phyloP scores from a whole-genome alignment of 768 basidiomycete species.

The Calvatia gigantea region DNA sequence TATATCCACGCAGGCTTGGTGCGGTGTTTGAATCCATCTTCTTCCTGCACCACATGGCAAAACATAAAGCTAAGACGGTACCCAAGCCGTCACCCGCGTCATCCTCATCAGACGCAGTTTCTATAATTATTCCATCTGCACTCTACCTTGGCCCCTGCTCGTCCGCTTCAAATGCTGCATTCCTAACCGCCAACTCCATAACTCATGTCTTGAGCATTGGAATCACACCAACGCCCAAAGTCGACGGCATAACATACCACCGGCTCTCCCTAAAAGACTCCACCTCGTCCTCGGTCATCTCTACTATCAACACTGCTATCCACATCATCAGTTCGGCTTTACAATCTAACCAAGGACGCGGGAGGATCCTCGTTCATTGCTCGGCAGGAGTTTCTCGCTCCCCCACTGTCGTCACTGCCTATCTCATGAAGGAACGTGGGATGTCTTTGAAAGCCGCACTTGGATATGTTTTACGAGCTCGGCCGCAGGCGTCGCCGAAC shows the following conservation, averaged over 20 bases:
- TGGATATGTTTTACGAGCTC: conserved; percentile 26
- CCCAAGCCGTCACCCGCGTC: too few relatives aligned
- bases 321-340: conserved; percentile 27
- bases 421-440: conserved; percentile 32
- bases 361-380: conserved; percentile 41
- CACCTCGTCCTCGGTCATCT: conserved; percentile 23
- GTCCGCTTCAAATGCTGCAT: conserved; percentile 30
- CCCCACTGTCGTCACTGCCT: conserved; percentile 37
- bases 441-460: conserved; percentile 38
- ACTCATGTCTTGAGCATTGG: conserved; percentile 41
- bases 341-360: conserved; percentile 20
- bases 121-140: conserved; percentile 22
- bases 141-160: conserved; percentile 41
- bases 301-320: conserved; percentile 23
- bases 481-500: conserved; percentile 39
- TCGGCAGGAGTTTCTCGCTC: conserved; percentile 44
- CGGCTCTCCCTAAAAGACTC: conserved; percentile 36
- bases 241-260: conserved; percentile 32
- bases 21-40: background rate
- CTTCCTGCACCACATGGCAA: background rate
- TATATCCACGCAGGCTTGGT: background rate
- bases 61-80: background rate
- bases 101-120: conserved; percentile 17
- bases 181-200: conserved; percentile 31
- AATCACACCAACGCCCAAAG: conserved; percentile 22